These are phyloP conservation scores for Populus hybrid DNA, from an alignment of 441 rosid species.

Conservation along the genomic window DNA sequence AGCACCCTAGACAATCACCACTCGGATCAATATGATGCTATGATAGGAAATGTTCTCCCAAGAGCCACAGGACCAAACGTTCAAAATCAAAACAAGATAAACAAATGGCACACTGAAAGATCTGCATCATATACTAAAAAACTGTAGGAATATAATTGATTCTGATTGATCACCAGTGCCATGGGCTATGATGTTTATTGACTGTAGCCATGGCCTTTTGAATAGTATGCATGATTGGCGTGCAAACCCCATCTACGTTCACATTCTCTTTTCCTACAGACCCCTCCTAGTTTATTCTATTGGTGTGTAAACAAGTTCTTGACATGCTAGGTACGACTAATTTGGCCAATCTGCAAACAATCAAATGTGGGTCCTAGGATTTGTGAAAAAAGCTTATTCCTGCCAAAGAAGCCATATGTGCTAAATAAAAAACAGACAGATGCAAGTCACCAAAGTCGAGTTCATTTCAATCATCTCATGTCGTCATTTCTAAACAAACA, in stretches of 20 bases:
- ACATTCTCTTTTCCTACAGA: slow-evolving; percentile 1
- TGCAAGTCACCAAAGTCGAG: slow-evolving; percentile 38
- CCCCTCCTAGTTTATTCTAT: background rate
- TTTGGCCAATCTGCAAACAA: background rate
- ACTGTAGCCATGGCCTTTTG: slow-evolving; percentile 17
- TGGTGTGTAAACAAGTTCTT: background rate
- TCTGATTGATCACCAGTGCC: background rate
- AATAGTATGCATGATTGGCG: slow-evolving; percentile 1
- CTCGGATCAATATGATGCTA: background rate
- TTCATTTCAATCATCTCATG: slow-evolving; percentile 28
- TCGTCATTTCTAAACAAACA: slow-evolving; percentile 19
- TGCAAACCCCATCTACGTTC: background rate
- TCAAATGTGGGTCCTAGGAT: slow-evolving; percentile 1
- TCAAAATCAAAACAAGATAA: background rate
- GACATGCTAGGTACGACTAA: slow-evolving; percentile 3
- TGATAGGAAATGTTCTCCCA: background rate
- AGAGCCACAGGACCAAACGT: slow-evolving; percentile 5
- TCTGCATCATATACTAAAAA: background rate
- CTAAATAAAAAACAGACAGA: slow-evolving; percentile 15
- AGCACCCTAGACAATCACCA: background rate
- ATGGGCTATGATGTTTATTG: slow-evolving; percentile 16
- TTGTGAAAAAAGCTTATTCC: slow-evolving; percentile 15
- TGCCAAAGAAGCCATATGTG: slow-evolving; percentile 2
- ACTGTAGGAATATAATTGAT: background rate
- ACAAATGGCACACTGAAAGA: background rate